Evolutionary conservation across 148 eudicot genomes (phyloP), one percentile per base, ranked within the genome.

Genomic region (Mesembryanthemum crystallinum): DNA sequence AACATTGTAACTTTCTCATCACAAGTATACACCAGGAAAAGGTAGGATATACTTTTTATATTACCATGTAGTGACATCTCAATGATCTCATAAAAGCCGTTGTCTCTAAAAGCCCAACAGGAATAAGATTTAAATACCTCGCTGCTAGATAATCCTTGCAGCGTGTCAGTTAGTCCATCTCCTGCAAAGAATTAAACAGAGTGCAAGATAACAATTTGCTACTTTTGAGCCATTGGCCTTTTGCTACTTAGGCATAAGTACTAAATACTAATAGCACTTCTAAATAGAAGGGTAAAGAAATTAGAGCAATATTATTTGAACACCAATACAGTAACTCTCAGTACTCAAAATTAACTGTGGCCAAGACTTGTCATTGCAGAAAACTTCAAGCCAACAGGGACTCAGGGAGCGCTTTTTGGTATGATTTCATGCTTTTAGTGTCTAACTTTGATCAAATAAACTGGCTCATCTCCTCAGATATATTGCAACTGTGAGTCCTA

Each of bases 91-190:
- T 20, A 73, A 47, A 78, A 57, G 57, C 24, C 32, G 7, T 28
- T 14, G 52, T 62, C 59, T 25, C 49, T 32, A 47, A 24, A 24
- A 20, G 17, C 39, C 70, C 62, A 47, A 67, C 43, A 65, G 47
- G 0, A 47, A 51, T 13, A 79, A 63, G 47, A 32, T 11, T 45
- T 57, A n/a, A 74, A 67, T 80, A 92, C 98, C 92, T 93, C 87
- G 65, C 86, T 81, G 85, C 94, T 91, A n/a, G 93, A 80, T 75
- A 93, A 83, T 37, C 91, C 96, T 20, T 71, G 90, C 71, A 93
- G 81, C 29, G 89, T 83, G 79, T 93, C 96, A 20, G 91, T 89
- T 74, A 93, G 98, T 64, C 96, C 98, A 69, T 93, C 96, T 74
- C 96, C 98, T 92, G 89, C 80, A 79, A 74, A 77, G 59, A 69